Percentiles rank a stretch among this genome's conserved stretches.
Conservation (phyloP, 2,329 filamentous ascomycete species). For the Hymenoscyphus fraxineus region DNA sequence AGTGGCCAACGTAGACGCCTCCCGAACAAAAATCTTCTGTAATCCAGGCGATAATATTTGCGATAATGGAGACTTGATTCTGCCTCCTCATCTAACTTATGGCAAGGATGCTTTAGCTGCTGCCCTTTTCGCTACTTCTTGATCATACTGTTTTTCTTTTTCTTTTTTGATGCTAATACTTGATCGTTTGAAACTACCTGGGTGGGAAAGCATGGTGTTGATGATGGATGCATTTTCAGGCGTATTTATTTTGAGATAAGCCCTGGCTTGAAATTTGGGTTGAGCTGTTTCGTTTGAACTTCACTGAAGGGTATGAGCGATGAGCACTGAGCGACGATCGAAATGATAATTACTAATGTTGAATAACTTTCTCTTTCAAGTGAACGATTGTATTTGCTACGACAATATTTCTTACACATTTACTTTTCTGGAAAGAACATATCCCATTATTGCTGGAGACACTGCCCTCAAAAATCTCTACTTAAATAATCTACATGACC, state of each 20-base stretch:
- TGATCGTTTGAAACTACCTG: not conserved
- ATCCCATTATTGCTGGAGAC: no score
- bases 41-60: conserved; percentile 50
- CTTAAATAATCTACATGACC: no score
- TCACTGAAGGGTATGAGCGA: not conserved
- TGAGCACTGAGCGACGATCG: not conserved
- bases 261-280: not conserved
- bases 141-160: not conserved
- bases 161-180: not conserved
- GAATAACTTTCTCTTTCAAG: no score
- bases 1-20: conserved; percentile 25
- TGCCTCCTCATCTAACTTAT: conserved; percentile 42
- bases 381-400: no score
- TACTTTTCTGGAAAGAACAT: no score
- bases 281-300: not conserved
- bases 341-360: no score
- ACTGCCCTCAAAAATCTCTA: no score
- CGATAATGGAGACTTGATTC: conserved; percentile 40
- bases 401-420: no score
- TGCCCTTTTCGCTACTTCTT: conserved; percentile 35
- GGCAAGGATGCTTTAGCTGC: conserved; percentile 36
- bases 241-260: not conserved
- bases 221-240: not conserved
- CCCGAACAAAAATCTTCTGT: conserved; percentile 43
- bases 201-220: not conserved